These are phyloP conservation scores for Plasmodium billcollinsi DNA, from an alignment of 169 alveolate genomes.

Conservation along the genomic window DNA sequence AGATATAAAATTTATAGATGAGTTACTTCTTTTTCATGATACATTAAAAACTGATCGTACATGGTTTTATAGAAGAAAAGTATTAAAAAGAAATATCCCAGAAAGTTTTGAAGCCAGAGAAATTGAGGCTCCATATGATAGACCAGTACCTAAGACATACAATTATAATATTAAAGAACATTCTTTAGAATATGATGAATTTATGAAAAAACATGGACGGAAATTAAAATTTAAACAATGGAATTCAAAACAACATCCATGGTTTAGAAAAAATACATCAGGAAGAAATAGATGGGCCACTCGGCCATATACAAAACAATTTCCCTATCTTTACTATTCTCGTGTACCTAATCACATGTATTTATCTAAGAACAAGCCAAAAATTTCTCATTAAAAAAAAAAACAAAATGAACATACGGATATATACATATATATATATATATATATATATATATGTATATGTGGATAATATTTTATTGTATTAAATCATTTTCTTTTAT, in stretches of 20 bases:
- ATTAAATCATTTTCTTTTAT: neutral
- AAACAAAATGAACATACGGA: neutral
- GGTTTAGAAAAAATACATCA: slow-evolving; percentile 83
- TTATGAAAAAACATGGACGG: slow-evolving; percentile 30
- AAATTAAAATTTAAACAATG: slow-evolving; percentile 65
- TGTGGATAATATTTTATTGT: neutral
- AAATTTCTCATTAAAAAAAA: neutral
- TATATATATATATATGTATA: neutral
- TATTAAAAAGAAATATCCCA: slow-evolving; percentile 78
- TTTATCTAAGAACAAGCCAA: slow-evolving; percentile 44
- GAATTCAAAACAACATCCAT: slow-evolving; percentile 83
- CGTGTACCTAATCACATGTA: slow-evolving; percentile 27
- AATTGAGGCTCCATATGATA: slow-evolving; percentile 70
- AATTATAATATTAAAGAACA: slow-evolving; percentile 57
- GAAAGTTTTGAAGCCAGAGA: slow-evolving; percentile 84
- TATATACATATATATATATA: neutral
- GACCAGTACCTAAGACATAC: slow-evolving; percentile 49
- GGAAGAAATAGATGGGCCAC: slow-evolving; percentile 84
- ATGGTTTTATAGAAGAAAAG: slow-evolving; percentile 84
- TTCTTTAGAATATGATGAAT: slow-evolving; percentile 69
- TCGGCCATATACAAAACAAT: slow-evolving; percentile 83
- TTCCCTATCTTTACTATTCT: slow-evolving; percentile 54
- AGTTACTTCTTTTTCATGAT: slow-evolving; percentile 82
- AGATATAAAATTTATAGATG: slow-evolving; percentile 83
- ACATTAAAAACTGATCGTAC: slow-evolving; percentile 85